Percentiles rank a stretch among this genome's conserved stretches.
Evolutionary conservation across 2,329 filamentous ascomycete genomes (phyloP).

Genomic region (Diaporthe caulivora): DNA sequence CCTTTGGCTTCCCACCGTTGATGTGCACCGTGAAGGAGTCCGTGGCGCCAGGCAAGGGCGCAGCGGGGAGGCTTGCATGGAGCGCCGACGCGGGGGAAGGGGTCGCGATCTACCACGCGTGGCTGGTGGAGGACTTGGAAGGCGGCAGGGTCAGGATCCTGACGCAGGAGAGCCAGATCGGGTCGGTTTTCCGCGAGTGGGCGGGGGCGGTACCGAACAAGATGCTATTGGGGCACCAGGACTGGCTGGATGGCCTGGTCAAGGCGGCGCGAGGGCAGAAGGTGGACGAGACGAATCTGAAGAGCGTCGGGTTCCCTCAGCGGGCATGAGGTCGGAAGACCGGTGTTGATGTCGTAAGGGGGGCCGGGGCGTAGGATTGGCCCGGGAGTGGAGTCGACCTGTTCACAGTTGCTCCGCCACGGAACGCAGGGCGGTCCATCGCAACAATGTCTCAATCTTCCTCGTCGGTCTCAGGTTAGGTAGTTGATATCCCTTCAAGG

Average conservation of each 20-base stretch:
- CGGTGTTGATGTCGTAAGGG: neutral
- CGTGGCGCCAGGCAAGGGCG: constrained; percentile 37
- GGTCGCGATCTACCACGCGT: constrained; percentile 46
- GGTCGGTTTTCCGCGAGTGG: constrained; percentile 43
- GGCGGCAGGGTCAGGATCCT: constrained; percentile 46
- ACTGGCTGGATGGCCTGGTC: constrained; percentile 47
- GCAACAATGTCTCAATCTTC: neutral
- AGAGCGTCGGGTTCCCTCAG: constrained; percentile 32
- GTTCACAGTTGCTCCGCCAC: neutral
- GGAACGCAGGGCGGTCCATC: neutral
- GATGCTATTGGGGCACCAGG: constrained; percentile 47
- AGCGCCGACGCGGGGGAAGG: constrained; percentile 41
- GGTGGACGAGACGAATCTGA: constrained; percentile 33
- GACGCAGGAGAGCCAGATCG: constrained; percentile 49
- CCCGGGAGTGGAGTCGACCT: neutral
- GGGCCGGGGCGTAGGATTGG: too few species aligned
- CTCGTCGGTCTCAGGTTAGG: neutral
- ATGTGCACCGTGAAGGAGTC: constrained; percentile 44
- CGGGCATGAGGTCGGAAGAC: neutral
- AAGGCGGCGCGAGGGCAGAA: constrained; percentile 25
- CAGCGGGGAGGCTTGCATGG: constrained; percentile 46
- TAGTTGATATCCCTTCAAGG: neutral
- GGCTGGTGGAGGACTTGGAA: constrained; percentile 47
- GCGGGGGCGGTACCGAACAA: constrained; percentile 43
- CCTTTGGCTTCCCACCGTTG: constrained; percentile 47